A percentile compares a stretch with the other conserved stretches of the same genome.
Evolutionary conservation across 164 flowering plant genomes (phyloP).

Genomic region (Tinospora cordifolia): DNA sequence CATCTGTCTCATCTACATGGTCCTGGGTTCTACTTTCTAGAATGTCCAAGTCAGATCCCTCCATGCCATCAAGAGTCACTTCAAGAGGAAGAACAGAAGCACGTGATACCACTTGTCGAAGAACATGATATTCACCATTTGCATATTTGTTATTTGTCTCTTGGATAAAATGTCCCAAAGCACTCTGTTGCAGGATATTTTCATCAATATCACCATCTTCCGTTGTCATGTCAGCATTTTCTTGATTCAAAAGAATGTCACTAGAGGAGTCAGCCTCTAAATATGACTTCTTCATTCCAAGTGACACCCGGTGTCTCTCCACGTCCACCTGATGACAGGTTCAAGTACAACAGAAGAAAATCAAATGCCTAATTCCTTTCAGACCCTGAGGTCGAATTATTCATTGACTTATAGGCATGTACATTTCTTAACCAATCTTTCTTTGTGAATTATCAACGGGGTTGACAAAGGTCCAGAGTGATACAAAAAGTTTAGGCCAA

Average conservation of each 20-base stretch:
- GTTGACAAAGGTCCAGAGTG: neutral
- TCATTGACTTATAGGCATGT: neutral
- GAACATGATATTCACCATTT: slow-evolving; percentile 23
- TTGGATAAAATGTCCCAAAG: slow-evolving; percentile 10
- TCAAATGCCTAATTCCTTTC: neutral
- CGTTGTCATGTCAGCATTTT: slow-evolving; percentile 14
- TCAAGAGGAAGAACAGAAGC: slow-evolving; percentile 82
- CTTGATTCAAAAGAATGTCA: slow-evolving; percentile 15
- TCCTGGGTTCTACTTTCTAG: slow-evolving; percentile 18
- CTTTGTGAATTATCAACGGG: neutral
- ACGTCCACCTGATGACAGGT: slow-evolving; percentile 47
- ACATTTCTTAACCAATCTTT: neutral
- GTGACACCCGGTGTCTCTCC: slow-evolving; percentile 64
- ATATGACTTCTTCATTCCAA: slow-evolving; percentile 79
- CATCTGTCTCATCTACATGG: slow-evolving; percentile 17
- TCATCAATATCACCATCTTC: slow-evolving; percentile 19
- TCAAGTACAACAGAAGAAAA: slow-evolving; percentile 5
- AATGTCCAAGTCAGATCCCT: slow-evolving; percentile 31
- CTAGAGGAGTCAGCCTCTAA: slow-evolving; percentile 18
- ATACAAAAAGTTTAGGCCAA: neutral
- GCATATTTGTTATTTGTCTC: slow-evolving; percentile 20
- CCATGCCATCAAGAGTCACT: slow-evolving; percentile 67
- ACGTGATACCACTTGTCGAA: slow-evolving; percentile 54
- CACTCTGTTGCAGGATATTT: slow-evolving; percentile 5
- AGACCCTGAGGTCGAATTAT: too few species aligned